Evolutionary conservation across 176 grass and related monocot species (phyloP), one percentile per base, ranked within the genome.

Genomic region (Ensete ventricosum): DNA sequence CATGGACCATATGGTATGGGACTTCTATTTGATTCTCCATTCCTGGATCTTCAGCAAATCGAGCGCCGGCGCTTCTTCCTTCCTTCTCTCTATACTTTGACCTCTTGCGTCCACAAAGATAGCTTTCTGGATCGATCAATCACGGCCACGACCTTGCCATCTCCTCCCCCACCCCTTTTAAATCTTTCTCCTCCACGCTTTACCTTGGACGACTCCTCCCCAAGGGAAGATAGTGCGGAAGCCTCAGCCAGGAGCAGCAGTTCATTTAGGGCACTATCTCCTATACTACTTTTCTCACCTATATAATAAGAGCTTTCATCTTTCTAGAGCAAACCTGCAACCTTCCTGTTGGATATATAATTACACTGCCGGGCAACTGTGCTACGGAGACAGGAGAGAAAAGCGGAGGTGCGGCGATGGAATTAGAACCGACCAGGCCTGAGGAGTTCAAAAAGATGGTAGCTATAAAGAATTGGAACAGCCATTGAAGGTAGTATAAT

Each of bases 401-500:
- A 68, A 43, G 65, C 2, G 22, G 64, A 27, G 64, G 6, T 3
- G 64, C 22, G 23, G 65, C 25, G 65, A 68, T 68, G 25, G 65
- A 68, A 68, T 16, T 43, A 68, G 65, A 68, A 68, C 65, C 65
- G 65, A 68, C 65, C 65, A 43, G 65, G 65, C 24, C 65, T 68
- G 65, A 68, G 13, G 24, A 68, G 65, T 34, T 68, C 65, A 68
- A 68, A 48, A 68, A 68, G 25, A 68, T 68, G 65, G 5, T 5
- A 17, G 26, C 3, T 1, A 68, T 26, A 68, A 68, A 34, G 14
- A 68, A 68, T 29, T 68, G 6, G 25, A 14, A 62, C 14, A 62
- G 57, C 57, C 14, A 14, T 6, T 19, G 65, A 68, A 26, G 14
- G 5, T 34, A 29, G 12, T 14, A 68, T 68, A 48, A 34, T 16